Evolutionary conservation across 1,284 basidiomycete genomes (phyloP).

Genomic region (Agaricales sp.): DNA sequence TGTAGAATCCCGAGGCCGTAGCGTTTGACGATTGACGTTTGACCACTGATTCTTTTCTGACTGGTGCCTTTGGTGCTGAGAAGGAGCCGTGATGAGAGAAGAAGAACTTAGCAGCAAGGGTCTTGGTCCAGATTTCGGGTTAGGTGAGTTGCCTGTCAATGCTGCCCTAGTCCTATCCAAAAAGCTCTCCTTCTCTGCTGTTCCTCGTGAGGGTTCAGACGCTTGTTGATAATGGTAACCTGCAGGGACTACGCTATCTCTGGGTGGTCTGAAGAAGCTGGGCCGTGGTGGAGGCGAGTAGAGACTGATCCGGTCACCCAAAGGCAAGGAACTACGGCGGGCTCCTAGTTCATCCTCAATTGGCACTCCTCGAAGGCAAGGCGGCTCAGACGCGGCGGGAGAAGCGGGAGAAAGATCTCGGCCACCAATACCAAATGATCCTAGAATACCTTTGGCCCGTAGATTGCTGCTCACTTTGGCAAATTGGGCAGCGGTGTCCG

Average conservation of each 20-base stretch:
- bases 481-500: conserved; percentile 56
- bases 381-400: not conserved
- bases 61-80: not conserved
- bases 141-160: conserved; percentile 8
- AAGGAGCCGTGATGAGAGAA: conserved; percentile 27
- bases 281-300: conserved; percentile 51
- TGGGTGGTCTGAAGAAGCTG: conserved; percentile 43
- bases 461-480: conserved; percentile 68
- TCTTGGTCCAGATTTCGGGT: conserved; percentile 36
- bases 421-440: conserved; percentile 29
- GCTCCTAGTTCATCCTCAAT: not conserved
- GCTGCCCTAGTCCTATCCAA: conserved; percentile 14
- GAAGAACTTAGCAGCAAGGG: conserved; percentile 46
- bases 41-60: conserved; percentile 30
- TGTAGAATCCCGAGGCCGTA: conserved; percentile 38
- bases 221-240: conserved; percentile 10
- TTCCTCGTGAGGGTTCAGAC: not conserved
- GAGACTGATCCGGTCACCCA: conserved; percentile 24
- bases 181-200: not conserved
- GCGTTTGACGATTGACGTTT: conserved; percentile 31
- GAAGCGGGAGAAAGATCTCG: not conserved
- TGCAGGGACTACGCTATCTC: conserved; percentile 40
- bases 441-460: conserved; percentile 47
- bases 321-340: conserved; percentile 33
- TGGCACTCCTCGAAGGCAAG: not conserved